Evolutionary conservation across 768 basidiomycete species (phyloP).

Genomic region (Pleurotus sapidus): DNA sequence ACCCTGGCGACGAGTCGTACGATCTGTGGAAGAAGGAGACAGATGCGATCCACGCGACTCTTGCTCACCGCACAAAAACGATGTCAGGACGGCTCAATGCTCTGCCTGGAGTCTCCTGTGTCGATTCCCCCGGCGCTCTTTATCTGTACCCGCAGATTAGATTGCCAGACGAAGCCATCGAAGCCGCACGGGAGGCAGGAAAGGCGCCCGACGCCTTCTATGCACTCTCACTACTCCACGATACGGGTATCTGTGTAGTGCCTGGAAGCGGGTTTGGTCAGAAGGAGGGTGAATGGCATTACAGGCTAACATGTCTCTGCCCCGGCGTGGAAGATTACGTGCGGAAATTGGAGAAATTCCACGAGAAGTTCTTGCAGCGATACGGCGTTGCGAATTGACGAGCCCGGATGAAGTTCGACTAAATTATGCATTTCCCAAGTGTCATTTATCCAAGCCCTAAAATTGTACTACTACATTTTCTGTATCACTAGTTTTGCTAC

Average conservation of each 20-base stretch:
- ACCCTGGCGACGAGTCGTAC: constrained; percentile 72
- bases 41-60: constrained; percentile 69
- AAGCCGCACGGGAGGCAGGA: constrained; percentile 66
- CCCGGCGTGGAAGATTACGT: constrained; percentile 95
- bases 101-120: constrained; percentile 87
- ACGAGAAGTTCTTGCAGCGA: constrained; percentile 31
- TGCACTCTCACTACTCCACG: constrained; percentile 76
- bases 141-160: constrained; percentile 89
- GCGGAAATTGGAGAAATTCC: constrained; percentile 63
- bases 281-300: constrained; percentile 85
- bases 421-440: too few species aligned
- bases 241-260: constrained; percentile 91
- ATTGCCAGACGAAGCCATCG: constrained; percentile 69
- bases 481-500: too few species aligned
- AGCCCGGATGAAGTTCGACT: too few species aligned
- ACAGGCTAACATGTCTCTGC: constrained; percentile 91
- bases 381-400: constrained; percentile 17
- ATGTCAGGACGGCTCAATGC: constrained; percentile 82
- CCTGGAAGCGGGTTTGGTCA: constrained; percentile 96
- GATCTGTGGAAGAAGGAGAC: constrained; percentile 83
- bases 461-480: too few species aligned
- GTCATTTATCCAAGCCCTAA: too few species aligned
- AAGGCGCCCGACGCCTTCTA: constrained; percentile 91
- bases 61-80: constrained; percentile 62
- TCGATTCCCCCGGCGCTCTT: constrained; percentile 86